Conservation (phyloP, 140 eudicot genomes). For the Bidens hawaiensis region DNA sequence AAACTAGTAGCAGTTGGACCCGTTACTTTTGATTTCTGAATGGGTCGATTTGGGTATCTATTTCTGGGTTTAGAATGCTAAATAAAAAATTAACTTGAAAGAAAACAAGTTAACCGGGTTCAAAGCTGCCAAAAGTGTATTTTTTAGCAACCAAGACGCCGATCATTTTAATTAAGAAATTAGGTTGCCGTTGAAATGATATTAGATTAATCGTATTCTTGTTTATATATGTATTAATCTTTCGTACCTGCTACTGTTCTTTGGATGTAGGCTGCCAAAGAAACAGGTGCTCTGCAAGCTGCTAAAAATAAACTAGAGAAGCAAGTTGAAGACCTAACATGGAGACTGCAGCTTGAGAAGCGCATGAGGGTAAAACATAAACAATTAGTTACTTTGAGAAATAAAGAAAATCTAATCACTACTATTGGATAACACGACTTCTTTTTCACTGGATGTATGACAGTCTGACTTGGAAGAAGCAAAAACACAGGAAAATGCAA, state of each 20-base stretch:
- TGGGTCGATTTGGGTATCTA: neutral
- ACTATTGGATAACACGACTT: neutral
- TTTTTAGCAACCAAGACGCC: neutral
- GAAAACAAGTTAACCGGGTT: neutral
- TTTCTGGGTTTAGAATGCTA: neutral
- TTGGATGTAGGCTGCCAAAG: constrained; percentile 78
- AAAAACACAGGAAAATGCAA: constrained; percentile 76
- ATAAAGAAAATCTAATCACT: neutral
- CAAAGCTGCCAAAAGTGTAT: neutral
- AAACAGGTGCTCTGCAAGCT: constrained; percentile 99
- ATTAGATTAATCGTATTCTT: neutral
- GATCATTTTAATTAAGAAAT: neutral
- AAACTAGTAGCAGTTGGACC: neutral
- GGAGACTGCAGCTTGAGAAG: constrained; percentile 97
- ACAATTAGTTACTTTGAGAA: neutral
- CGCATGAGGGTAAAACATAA: constrained; percentile 84
- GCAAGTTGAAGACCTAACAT: constrained; percentile 97
- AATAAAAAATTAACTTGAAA: neutral
- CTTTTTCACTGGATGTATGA: neutral
- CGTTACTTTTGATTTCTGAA: neutral
- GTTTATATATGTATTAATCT: neutral
- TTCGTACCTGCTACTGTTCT: constrained; percentile 12
- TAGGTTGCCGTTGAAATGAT: neutral
- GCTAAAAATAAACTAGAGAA: constrained; percentile 97
- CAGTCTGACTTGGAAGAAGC: constrained; percentile 96